phyloP scores from a whole-genome alignment of 2,329 filamentous ascomycete genomes.

The Diaporthe nobilis region DNA sequence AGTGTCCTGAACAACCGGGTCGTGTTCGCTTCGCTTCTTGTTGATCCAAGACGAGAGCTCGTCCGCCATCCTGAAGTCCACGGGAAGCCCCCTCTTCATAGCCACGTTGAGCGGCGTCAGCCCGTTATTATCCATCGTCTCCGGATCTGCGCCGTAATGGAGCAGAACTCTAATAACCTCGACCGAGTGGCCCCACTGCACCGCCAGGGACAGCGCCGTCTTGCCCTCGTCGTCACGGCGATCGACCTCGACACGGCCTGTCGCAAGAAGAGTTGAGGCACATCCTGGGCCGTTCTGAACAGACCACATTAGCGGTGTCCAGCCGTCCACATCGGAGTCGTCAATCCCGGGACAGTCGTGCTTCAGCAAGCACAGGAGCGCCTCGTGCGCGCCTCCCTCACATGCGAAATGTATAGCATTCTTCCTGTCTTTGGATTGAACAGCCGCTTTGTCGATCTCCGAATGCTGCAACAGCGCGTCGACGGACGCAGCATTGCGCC shows the following conservation, averaged over 20 bases:
- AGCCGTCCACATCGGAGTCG: not conserved
- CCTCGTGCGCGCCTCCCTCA: not conserved
- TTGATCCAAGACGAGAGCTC: constrained; percentile 7
- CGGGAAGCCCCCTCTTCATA: not conserved
- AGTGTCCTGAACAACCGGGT: not conserved
- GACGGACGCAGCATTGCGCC: not conserved
- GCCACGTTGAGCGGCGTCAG: constrained; percentile 10
- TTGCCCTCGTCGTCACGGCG: not conserved
- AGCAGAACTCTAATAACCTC: constrained; percentile 6
- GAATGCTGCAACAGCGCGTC: not conserved
- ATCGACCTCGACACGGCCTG: not conserved
- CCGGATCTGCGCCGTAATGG: constrained; percentile 7
- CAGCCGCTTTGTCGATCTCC: not conserved
- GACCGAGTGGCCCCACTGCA: constrained; percentile 11
- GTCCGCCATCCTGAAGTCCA: not conserved
- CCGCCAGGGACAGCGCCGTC: constrained; percentile 6
- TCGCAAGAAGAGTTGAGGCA: not conserved
- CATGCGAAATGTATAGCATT: constrained; percentile 13
- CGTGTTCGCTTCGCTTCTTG: not conserved
- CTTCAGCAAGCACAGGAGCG: not conserved
- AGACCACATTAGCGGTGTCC: constrained; percentile 21
- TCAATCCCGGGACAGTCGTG: constrained; percentile 10
- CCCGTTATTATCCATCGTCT: not conserved
- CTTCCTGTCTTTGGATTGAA: not conserved
- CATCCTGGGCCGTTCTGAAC: constrained; percentile 3